A percentile compares a stretch with the other conserved stretches of the same genome.
Conservation (phyloP, 192 early-diverging fungal species). For the Coemansia sp. region DNA sequence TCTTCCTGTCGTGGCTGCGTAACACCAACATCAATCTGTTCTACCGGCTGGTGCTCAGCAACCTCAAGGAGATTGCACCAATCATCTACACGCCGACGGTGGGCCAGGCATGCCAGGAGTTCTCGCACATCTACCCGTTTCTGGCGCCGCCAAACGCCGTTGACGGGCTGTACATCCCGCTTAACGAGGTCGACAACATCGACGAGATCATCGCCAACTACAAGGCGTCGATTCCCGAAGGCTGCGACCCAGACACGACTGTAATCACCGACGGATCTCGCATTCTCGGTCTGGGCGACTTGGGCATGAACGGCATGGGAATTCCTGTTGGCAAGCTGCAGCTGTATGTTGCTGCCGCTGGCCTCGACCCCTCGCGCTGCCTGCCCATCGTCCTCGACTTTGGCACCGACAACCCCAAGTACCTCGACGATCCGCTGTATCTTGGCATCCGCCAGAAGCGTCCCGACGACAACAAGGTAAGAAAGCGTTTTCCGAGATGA, state of each 20-base stretch:
- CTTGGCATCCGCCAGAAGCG: conserved; percentile 74
- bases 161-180: conserved; percentile 86
- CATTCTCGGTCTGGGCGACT: conserved; percentile 92
- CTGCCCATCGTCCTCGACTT: conserved; percentile 91
- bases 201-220: conserved; percentile 78
- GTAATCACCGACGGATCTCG: conserved; percentile 95
- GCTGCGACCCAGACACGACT: conserved; percentile 72
- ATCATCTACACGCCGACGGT: conserved; percentile 86
- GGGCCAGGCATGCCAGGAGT: conserved; percentile 81
- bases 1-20: conserved; percentile 80
- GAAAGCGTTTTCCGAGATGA: not conserved
- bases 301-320: conserved; percentile 94
- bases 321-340: conserved; percentile 96
- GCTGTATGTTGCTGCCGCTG: conserved; percentile 82
- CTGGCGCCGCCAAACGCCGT: conserved; percentile 69
- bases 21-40: conserved; percentile 80
- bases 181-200: conserved; percentile 72
- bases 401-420: conserved; percentile 84
- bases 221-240: conserved; percentile 61
- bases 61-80: conserved; percentile 78
- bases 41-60: conserved; percentile 73
- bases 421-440: conserved; percentile 85
- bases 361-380: conserved; percentile 81
- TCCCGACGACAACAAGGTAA: conserved; percentile 58
- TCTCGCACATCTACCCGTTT: conserved; percentile 85